Base-by-base conservation (phyloP, 768 basidiomycete species). In the Amanita rimosa region DNA sequence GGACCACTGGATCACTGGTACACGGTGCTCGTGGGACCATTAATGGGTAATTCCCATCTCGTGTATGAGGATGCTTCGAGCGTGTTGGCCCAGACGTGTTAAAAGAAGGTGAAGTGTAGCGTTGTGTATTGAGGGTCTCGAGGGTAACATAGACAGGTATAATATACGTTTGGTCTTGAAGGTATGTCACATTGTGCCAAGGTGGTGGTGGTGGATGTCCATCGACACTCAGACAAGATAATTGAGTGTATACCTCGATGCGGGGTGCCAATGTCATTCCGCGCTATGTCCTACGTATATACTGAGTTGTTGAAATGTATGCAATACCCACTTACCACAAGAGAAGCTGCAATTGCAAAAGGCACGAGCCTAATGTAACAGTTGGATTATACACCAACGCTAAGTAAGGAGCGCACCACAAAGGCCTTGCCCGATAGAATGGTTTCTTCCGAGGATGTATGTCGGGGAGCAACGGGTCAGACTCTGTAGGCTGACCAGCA, bases 191-290 rank as follows among this genome's bases (percentile, higher is more conserved):
- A 54, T 48, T 38, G 52, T 52, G 13, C 59, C 56, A 7, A 63
- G 66, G 46, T 65, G 66, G 52, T 77, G 66, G 46, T 65, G 66
- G 52, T 77, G 70, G 64, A 53, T 75, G 55, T 14, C 63, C 65
- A 43, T 69, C 72, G 42, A 83, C 57, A 17, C 67, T 68, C 51
- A 75, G 72, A 65, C 89, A 90, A 8, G 89, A 76, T 22, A 90
- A 69, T 56, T 87, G 81, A 19, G 83, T 88, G 64, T 78, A 86
- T 24, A 91, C 78, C 64, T 88, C 81, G 13, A 91, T 79, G 44
- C 87, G 77, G 17, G 88, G 80, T 11, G 85, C 85, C 26, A 86
- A 65, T 3, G 88, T 90, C 83, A 90, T 86, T 37, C 84, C 85
- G 26, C 85, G 84, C 88, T 90, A 55, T n/a, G 52, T 42, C 46